Evolutionary conservation across 2,329 filamentous ascomycete species (phyloP), one percentile per base, ranked within the genome.

Genomic region (Fusarium sp.): DNA sequence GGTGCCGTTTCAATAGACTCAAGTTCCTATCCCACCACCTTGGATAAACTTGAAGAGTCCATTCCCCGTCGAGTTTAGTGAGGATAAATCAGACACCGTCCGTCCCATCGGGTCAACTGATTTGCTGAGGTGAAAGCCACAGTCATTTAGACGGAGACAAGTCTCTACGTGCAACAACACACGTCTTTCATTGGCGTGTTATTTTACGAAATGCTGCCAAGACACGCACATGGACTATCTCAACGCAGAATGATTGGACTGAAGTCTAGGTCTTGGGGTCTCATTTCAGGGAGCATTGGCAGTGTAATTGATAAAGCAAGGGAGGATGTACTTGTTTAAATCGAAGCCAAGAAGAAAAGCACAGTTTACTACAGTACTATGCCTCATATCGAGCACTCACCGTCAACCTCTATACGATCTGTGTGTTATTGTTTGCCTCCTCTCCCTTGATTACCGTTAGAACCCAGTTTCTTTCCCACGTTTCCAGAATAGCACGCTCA

Each of bases 91-190:
- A 53, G 36, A 43, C 43, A 38, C 34, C 9, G n/a, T 9, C 28
- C 26, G 33, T 50, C 28, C 33, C 58, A 63, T 49, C 44, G 26
- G 60, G 50, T 40, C 51, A 38, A 34, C 24, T 47, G 26, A 66
- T 45, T 67, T 62, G 60, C 40, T 59, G 59, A 64, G 52, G 51
- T 19, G 33, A 24, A n/a, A 39, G 44, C 31, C 3, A 22, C 42
- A 7, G 15, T 40, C 22, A 61, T 47, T 51, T 21, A 31, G 17
- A 40, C 21, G 42, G 28, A 39, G 28, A 40, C 10, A 50, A 50
- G 31, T 50, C 40, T 60, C 60, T 52, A 44, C 53, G 61, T 65
- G 61, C 60, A 54, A 65, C 53, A 54, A 39, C 46, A 53, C 24
- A n/a, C 53, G 39, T 8, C 36, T 46, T 31, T 39, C 26, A 65